phyloP scores from a whole-genome alignment of 768 basidiomycete genomes.

The Auriscalpium vulgare region DNA sequence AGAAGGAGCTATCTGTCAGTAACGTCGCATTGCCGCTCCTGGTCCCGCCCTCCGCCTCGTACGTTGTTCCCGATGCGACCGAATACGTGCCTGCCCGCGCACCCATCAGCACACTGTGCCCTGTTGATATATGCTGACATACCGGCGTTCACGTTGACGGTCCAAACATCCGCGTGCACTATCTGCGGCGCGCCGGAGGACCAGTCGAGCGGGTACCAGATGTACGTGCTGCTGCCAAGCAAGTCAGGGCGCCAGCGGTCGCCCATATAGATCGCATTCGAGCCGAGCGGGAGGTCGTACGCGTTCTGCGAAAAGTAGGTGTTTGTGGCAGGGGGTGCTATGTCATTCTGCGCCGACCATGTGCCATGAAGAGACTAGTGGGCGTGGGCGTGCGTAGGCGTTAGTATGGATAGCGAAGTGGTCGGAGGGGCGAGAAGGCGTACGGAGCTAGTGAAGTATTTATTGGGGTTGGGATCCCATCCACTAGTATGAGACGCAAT shows the following conservation, averaged over 20 bases:
- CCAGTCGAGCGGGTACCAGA: constrained; percentile 56
- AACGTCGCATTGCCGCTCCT: constrained; percentile 40
- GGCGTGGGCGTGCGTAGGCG: not conserved
- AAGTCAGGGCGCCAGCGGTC: constrained; percentile 51
- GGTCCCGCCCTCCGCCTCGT: constrained; percentile 48
- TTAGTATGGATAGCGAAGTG: not conserved
- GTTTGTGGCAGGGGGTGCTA: constrained; percentile 39
- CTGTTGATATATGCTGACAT: no score
- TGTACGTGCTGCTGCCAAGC: constrained; percentile 50
- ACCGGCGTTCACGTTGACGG: constrained; percentile 38
- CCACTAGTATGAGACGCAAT: constrained; percentile 50
- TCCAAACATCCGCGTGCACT: constrained; percentile 51
- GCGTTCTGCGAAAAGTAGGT: constrained; percentile 60
- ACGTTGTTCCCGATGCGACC: constrained; percentile 41
- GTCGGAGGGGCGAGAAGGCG: constrained; percentile 8
- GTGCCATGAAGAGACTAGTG: constrained; percentile 42
- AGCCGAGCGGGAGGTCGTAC: constrained; percentile 42
- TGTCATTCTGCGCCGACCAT: constrained; percentile 50
- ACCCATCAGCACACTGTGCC: no score
- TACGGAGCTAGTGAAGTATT: constrained; percentile 45
- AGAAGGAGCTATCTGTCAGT: constrained; percentile 37
- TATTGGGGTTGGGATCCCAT: constrained; percentile 59
- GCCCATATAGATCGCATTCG: constrained; percentile 52
- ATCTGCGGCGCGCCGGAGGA: constrained; percentile 46
- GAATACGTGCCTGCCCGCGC: constrained; percentile 34